phyloP scores from a whole-genome alignment of 2,329 filamentous ascomycete species.

The Paraphoma chrysanthemicola region DNA sequence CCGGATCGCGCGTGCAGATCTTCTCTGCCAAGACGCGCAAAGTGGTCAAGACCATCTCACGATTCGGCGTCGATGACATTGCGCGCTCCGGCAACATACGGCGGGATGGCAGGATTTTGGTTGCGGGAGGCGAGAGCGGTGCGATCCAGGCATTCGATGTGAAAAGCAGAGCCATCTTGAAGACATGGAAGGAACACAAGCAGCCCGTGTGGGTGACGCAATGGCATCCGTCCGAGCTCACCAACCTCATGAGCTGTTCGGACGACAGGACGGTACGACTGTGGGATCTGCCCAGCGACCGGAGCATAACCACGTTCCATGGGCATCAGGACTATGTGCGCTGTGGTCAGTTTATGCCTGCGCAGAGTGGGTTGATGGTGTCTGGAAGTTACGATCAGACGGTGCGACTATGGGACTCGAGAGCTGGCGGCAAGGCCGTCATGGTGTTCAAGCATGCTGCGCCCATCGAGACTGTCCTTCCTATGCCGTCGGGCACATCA shows the following conservation, averaged over 20 bases:
- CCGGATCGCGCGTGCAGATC: constrained; percentile 89
- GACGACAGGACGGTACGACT: constrained; percentile 92
- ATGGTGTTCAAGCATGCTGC: constrained; percentile 97
- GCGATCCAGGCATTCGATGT: constrained; percentile 96
- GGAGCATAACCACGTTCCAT: constrained; percentile 76
- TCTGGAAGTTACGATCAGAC: constrained; percentile 96
- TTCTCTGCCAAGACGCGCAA: constrained; percentile 93
- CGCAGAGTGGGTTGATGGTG: constrained; percentile 73
- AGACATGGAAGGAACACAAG: constrained; percentile 94
- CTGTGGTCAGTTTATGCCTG: constrained; percentile 83
- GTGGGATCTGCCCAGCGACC: constrained; percentile 88
- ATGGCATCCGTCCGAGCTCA: constrained; percentile 90
- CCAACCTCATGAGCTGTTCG: constrained; percentile 84
- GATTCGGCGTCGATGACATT: constrained; percentile 80
- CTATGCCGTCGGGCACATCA: constrained; percentile 85
- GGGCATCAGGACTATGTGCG: constrained; percentile 95
- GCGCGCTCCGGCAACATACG: constrained; percentile 89
- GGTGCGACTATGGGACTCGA: constrained; percentile 90
- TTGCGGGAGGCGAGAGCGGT: constrained; percentile 90
- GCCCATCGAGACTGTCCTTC: constrained; percentile 85
- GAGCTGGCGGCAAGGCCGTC: constrained; percentile 69
- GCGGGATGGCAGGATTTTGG: constrained; percentile 84
- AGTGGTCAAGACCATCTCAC: constrained; percentile 89
- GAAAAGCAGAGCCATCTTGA: constrained; percentile 85
- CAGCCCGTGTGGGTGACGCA: constrained; percentile 91